phyloP scores from a whole-genome alignment of 352 stramenopile species.

The Phytopythium vexans region DNA sequence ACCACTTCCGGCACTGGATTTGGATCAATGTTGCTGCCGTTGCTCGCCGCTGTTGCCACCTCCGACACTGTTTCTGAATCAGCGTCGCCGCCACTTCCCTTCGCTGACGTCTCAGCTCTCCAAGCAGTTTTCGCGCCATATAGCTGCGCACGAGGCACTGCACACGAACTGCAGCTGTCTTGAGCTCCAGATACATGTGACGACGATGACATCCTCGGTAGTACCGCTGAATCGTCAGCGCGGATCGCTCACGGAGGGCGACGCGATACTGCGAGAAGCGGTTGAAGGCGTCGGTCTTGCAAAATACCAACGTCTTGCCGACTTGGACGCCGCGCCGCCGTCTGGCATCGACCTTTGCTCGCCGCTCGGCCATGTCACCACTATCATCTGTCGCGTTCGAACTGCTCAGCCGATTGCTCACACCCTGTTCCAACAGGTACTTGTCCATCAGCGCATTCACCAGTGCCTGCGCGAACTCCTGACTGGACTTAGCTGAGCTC shows the following conservation, averaged over 20 bases:
- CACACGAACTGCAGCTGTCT: constrained; percentile 25
- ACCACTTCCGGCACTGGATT: constrained; percentile 18
- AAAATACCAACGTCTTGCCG: constrained; percentile 64
- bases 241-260: constrained; percentile 28
- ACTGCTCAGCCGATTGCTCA: constrained; percentile 3
- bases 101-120: constrained; percentile 22
- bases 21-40: constrained; percentile 31
- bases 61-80: constrained; percentile 26
- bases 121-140: constrained; percentile 28
- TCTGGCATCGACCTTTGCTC: background rate
- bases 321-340: constrained; percentile 47
- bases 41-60: constrained; percentile 21
- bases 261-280: constrained; percentile 45
- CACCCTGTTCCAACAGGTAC: constrained; percentile 21
- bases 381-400: background rate
- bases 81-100: constrained; percentile 21
- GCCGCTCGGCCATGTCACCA: background rate
- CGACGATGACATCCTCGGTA: constrained; percentile 41
- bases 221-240: constrained; percentile 40
- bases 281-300: constrained; percentile 55
- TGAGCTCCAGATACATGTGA: constrained; percentile 30
- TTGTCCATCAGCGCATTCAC: constrained; percentile 33
- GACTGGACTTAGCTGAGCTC: constrained; percentile 22
- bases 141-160: constrained; percentile 49
- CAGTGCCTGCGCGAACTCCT: constrained; percentile 26